Base-by-base conservation (phyloP, 768 basidiomycete species). In the Lactarius hengduanensis region DNA sequence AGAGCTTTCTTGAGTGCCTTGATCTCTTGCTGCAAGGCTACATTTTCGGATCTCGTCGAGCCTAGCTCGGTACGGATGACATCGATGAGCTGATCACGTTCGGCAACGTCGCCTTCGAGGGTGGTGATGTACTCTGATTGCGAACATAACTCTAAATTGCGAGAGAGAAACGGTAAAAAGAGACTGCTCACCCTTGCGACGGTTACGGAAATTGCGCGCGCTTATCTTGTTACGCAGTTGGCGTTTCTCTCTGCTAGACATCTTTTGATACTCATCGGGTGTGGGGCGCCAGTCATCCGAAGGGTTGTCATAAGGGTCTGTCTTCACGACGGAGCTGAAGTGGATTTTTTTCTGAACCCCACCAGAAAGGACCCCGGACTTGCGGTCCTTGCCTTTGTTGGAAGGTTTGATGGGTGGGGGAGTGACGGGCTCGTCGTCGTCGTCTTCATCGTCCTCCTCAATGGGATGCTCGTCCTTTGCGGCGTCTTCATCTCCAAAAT, bases 161-260 rank as follows among this genome's bases (percentile, higher is more conserved):
- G 20, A 53, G 61, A 38, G 26, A 68, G 30, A 54, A 55, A 64
- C 32, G 57, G 54, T 53, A 50, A 34, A 9, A 13, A 28, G 34
- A 45, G 26, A 66, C 28, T 69, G 74, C 77, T 57, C 34, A 91
- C 93, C 96, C 81, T 98, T 98, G 76, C 95, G 82, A 43, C 96
- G 80, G 34, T 94, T 92, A n/a, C 96, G 83, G 78, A 98, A 98
- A 75, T 96, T 97, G 62, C 96, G 80, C 0, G 96, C 96, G 70
- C 88, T 90, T 71, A 98, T 94, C 87, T 99, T 99, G 80, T 99
- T 99, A 59, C 96, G 77, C 53, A 98, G 80, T 76, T 98, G 96
- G 10, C 97, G 80, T 78, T 98, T 98, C 80, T 98, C 96, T 79
- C 96, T 98, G 73, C 88, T 90, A 6, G 87, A 86, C 85, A 99